Conservation (phyloP, 1,139 yeast species). For the Suhomyces atakaporum region DNA sequence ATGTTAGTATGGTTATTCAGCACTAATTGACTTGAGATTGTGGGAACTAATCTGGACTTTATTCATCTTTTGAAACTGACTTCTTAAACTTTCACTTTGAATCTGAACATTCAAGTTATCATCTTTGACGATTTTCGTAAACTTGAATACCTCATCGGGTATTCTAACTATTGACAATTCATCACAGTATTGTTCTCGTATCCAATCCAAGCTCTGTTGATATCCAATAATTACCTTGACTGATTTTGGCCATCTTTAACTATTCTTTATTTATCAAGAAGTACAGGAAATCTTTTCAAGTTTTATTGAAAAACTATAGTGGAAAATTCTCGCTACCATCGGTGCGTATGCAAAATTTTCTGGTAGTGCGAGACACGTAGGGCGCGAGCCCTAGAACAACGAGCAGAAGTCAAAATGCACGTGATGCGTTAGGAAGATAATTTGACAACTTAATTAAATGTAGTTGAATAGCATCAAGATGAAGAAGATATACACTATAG, state of each 20-base stretch:
- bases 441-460: too few species aligned
- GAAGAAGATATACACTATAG: too few species aligned
- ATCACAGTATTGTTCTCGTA: background rate
- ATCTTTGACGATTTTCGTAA: background rate
- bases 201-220: constrained; percentile 4
- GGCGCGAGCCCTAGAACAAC: constrained; percentile 26
- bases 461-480: too few species aligned
- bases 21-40: too few species aligned
- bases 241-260: constrained; percentile 60
- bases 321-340: constrained; percentile 11
- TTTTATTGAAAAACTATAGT: constrained; percentile 9
- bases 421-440: too few species aligned
- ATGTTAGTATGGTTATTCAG: constrained; percentile 33
- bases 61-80: too few species aligned
- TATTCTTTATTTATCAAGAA: constrained; percentile 14
- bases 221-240: constrained; percentile 51
- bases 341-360: constrained; percentile 14
- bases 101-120: background rate
- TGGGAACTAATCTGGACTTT: too few species aligned
- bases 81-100: too few species aligned
- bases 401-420: background rate
- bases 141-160: constrained; percentile 1
- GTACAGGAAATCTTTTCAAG: constrained; percentile 13
- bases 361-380: constrained; percentile 17
- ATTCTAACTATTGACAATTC: background rate